These are phyloP conservation scores for Penicillium decumbens DNA, from an alignment of 2,329 filamentous ascomycete species.

Conservation along the genomic window DNA sequence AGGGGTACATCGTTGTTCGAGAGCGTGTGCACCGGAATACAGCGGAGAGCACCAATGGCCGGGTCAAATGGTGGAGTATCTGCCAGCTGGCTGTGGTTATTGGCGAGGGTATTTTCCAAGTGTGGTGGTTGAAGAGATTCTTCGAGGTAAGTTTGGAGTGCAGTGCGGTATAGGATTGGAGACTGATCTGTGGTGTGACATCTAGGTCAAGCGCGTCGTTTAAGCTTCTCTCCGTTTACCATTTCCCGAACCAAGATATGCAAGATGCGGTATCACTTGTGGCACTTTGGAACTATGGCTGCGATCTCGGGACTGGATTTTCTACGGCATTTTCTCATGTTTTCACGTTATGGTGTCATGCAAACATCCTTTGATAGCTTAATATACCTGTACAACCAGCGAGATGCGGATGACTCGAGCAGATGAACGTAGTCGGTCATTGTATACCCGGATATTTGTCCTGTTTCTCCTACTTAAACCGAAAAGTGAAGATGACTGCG, in stretches of 20 bases:
- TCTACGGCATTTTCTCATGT: constrained; percentile 3
- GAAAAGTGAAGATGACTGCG: neutral
- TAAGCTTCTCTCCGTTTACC: constrained; percentile 21
- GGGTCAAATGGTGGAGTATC: constrained; percentile 99
- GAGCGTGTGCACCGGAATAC: constrained; percentile 97
- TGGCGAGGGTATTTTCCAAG: constrained; percentile 93
- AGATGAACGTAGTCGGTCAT: neutral
- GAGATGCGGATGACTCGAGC: neutral
- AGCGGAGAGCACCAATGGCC: constrained; percentile 92
- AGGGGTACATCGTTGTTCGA: constrained; percentile 90
- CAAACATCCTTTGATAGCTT: constrained; percentile 17
- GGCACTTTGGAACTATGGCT: neutral
- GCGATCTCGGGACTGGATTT: constrained; percentile 1
- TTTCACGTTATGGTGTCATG: constrained; percentile 20
- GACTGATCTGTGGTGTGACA: constrained; percentile 7
- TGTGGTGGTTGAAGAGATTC: constrained; percentile 99
- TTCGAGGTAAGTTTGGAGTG: constrained; percentile 64
- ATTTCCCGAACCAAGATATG: constrained; percentile 8
- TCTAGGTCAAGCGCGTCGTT: constrained; percentile 47
- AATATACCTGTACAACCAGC: constrained; percentile 21
- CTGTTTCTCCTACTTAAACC: too few species aligned
- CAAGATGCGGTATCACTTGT: constrained; percentile 7
- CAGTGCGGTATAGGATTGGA: neutral
- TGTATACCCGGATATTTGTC: neutral
- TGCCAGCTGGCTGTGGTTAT: constrained; percentile 88